phyloP scores from a whole-genome alignment of 2,329 filamentous ascomycete genomes.

The Cladorrhinum sp. region DNA sequence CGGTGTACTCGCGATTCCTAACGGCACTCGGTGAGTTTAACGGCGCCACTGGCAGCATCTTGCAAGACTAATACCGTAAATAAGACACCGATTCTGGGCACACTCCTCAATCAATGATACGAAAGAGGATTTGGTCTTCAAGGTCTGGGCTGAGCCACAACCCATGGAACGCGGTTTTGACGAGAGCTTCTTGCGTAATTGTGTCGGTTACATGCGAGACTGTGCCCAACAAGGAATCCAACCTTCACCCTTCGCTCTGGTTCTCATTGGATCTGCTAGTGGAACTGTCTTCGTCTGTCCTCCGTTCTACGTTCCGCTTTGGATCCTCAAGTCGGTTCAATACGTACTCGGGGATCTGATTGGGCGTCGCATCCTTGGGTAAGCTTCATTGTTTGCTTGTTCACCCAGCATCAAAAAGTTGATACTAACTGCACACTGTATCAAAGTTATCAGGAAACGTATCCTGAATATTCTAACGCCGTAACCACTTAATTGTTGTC shows the following conservation, averaged over 20 bases:
- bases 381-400: background rate
- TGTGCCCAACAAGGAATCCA: background rate
- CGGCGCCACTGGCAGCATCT: too few species aligned
- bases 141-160: background rate
- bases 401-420: background rate
- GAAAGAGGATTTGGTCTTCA: background rate
- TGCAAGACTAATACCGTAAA: too few species aligned
- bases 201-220: background rate
- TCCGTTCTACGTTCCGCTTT: background rate
- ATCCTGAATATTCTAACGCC: background rate
- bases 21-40: background rate
- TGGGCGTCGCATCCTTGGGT: background rate
- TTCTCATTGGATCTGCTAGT: background rate
- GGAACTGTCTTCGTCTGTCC: background rate
- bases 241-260: background rate
- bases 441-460: background rate
- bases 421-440: background rate
- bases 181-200: background rate
- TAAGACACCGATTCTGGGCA: background rate
- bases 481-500: too few species aligned
- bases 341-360: background rate
- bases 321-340: background rate
- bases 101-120: background rate
- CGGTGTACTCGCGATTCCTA: background rate
- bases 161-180: background rate